Evolutionary conservation across 331 rosid genomes (phyloP), one percentile per base, ranked within the genome.

Genomic region (Malus hybrid): DNA sequence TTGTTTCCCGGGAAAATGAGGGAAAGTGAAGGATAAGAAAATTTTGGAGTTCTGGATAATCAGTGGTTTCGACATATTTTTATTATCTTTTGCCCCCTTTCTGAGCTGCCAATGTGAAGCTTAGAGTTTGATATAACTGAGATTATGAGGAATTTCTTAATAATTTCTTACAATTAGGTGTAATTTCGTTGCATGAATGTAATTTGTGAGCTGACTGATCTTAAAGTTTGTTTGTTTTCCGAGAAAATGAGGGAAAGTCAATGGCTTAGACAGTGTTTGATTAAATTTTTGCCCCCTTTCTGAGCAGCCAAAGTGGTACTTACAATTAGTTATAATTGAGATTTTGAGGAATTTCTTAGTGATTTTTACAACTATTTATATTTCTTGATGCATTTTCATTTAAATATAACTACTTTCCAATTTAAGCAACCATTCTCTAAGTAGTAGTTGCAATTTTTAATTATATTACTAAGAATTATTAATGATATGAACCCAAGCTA

Each of bases 1-100:
- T 76, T 76, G 52, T 78, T 72, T 44, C 34, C 67, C 33, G 74
- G 36, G 78, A 67, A 76, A 72, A 28, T 14, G 50, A 63, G 39
- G 44, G 44, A 36, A 62, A 63, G 12, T 11, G 16, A 53, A 36
- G 30, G 28, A 70, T 42, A 57, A 16, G 32, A 58, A 34, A 68
- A n/a, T 66, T 36, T 56, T 32, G 7, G 3, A 26, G 4, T 26
- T 19, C 48, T 29, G 2, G 26, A 6, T 33, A 50, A 46, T 57
- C 34, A 26, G 15, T 24, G 24, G 11, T 33, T 70, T 30, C 15
- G 39, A 69, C 18, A 69, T 56, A 22, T 69, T 19, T 50, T 22
- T 22, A 24, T 10, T 4, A 11, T n/a, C 7, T 71, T 32, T 16
- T 55, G 12, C 28, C 74, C 46, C 36, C n/a, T 30, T 52, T 53